phyloP scores from a whole-genome alignment of 495 filamentous ascomycete species.

The Aspergillus taichungensis region DNA sequence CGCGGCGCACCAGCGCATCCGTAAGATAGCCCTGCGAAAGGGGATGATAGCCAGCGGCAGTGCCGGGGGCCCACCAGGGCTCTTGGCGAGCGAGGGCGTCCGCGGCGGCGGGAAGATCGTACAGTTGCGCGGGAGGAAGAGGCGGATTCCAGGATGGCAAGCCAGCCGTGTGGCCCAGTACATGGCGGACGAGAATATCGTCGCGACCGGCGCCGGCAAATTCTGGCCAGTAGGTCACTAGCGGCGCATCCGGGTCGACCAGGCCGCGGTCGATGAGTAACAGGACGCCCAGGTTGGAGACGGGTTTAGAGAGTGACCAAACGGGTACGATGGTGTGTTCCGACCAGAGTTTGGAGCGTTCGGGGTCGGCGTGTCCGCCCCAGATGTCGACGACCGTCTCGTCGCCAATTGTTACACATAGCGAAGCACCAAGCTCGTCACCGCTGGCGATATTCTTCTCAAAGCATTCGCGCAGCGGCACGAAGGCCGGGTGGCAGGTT shows the following conservation, averaged over 20 bases:
- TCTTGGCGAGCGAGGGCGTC: conserved; percentile 27
- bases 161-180: conserved; percentile 32
- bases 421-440: conserved; percentile 33
- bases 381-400: conserved; percentile 38
- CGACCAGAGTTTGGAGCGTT: conserved; percentile 23
- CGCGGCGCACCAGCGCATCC: conserved; percentile 28
- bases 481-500: conserved; percentile 26
- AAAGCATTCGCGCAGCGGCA: conserved; percentile 22
- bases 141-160: conserved; percentile 27
- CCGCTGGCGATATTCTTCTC: conserved; percentile 16
- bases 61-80: conserved; percentile 38
- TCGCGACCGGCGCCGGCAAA: conserved; percentile 35
- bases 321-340: conserved; percentile 31
- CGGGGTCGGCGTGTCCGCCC: conserved; percentile 30
- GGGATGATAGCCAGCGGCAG: conserved; percentile 30
- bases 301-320: conserved; percentile 34
- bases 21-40: conserved; percentile 30
- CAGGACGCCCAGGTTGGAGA: conserved; percentile 28
- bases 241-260: conserved; percentile 27
- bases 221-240: conserved; percentile 39
- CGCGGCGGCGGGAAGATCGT: conserved; percentile 17
- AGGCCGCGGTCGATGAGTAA: conserved; percentile 33
- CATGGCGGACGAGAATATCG: conserved; percentile 29
- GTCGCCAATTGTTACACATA: conserved; percentile 35
- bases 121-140: conserved; percentile 20